phyloP scores from a whole-genome alignment of 306 rosid species.

The Ormosia emarginata region DNA sequence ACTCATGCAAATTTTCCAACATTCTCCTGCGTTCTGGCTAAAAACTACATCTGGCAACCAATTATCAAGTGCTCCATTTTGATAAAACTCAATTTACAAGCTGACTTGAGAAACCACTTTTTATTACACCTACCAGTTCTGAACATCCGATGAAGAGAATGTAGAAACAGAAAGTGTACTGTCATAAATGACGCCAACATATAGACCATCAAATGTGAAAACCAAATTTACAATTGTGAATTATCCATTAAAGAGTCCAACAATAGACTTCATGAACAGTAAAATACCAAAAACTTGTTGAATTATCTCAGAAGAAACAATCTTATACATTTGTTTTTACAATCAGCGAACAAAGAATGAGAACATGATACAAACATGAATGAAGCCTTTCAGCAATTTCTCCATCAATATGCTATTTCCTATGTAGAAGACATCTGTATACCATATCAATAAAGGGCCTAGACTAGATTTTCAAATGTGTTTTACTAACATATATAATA shows the following conservation, averaged over 20 bases:
- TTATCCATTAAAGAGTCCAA: not conserved
- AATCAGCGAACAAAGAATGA: constrained; percentile 19
- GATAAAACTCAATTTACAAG: not conserved
- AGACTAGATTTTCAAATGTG: not conserved
- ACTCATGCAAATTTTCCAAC: not conserved
- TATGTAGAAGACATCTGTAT: not conserved
- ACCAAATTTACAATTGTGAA: not conserved
- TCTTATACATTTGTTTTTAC: not conserved
- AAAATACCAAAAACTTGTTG: not conserved
- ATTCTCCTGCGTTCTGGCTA: not conserved
- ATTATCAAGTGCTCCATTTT: not conserved
- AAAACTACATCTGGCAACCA: not conserved
- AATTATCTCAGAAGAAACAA: not conserved
- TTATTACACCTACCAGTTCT: not conserved
- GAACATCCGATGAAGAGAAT: not conserved
- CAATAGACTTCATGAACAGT: not conserved
- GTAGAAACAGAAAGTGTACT: not conserved
- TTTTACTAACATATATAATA: constrained; percentile 21
- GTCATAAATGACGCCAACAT: not conserved
- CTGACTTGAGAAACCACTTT: not conserved
- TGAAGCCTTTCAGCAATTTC: constrained; percentile 15
- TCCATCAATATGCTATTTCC: constrained; percentile 7
- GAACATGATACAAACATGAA: constrained; percentile 9
- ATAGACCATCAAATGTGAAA: not conserved
- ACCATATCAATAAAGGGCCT: not conserved